Base-by-base conservation (phyloP, 75 land plant species). In the Ceratopteris richardii region DNA sequence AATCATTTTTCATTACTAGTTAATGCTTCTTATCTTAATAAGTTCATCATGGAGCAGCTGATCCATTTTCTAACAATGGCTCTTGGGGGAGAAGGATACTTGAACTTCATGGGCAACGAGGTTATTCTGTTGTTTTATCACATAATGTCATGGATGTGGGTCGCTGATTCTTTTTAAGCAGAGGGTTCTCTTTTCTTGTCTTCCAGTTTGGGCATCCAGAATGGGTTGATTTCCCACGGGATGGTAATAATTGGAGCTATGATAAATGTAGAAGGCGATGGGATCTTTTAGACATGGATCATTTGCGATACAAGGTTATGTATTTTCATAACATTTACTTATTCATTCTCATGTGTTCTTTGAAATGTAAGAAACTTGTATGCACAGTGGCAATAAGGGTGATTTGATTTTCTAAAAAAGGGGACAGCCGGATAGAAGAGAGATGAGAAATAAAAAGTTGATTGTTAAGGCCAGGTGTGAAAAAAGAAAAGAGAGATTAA, bases 101-200 rank as follows among this genome's bases (percentile, higher is more conserved):
- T 94, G 44, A 94, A 86, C 66, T 94, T 94, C 66, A 94, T 94
- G 98, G 98, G 98, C 44, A 94, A 94, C 66, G 98, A 94, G 87
- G 98, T 93, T 64, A 50, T 26, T 33, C 9, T 4, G 9, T 9
- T 33, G 37, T 9, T 4, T 33, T 33, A 4, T 33, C 37, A 33
- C 9, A n/a, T n/a, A n/a, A n/a, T n/a, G n/a, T n/a, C n/a, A n/a
- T n/a, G n/a, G n/a, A n/a, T n/a, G n/a, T n/a, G n/a, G n/a, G n/a
- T n/a, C n/a, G n/a, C n/a, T n/a, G n/a, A n/a, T n/a, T n/a, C n/a
- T n/a, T n/a, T 33, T 3, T 33, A 33, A 33, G 3, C 37, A 9
- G 37, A 33, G 37, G 9, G 9, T 48, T 44, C n/a, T 61, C 3
- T 61, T 11, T 29, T 40, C 21, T 28, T 37, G 21, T 27, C 11